Evolutionary conservation across 2,329 filamentous ascomycete species (phyloP).

Genomic region (Talaromyces sp.): DNA sequence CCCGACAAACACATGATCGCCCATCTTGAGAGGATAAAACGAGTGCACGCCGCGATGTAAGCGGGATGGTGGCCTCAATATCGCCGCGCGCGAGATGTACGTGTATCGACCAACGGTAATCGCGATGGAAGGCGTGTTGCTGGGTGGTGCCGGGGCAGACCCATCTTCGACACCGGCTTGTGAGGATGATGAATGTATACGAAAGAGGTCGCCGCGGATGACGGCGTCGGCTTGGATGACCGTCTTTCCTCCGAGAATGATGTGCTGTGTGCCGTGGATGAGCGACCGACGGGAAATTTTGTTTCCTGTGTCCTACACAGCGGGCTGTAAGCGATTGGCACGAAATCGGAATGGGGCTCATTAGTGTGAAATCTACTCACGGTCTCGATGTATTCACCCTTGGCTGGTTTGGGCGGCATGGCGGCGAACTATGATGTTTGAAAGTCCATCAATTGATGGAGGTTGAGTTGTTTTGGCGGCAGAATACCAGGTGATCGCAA

Average conservation of each 20-base stretch:
- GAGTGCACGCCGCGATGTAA: conserved; percentile 63
- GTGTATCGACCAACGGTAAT: conserved; percentile 90
- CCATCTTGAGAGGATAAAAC: conserved; percentile 70
- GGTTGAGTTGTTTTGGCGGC: not conserved
- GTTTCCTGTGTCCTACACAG: conserved; percentile 84
- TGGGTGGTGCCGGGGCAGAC: conserved; percentile 19
- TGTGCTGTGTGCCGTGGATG: conserved; percentile 93
- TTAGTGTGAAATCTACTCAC: conserved; percentile 46
- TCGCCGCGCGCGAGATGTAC: conserved; percentile 72
- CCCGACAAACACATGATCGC: conserved; percentile 90
- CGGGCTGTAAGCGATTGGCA: not conserved
- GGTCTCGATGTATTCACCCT: conserved; percentile 95
- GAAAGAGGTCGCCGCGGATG: conserved; percentile 82
- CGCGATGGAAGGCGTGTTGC: conserved; percentile 36
- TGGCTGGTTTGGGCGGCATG: conserved; percentile 73
- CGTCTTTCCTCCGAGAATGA: conserved; percentile 92
- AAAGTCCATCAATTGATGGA: not conserved
- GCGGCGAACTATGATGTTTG: not conserved
- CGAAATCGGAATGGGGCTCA: conserved; percentile 7
- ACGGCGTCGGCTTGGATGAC: conserved; percentile 94
- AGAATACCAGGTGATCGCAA: not conserved
- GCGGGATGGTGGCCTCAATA: conserved; percentile 77
- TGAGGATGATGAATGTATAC: conserved; percentile 37
- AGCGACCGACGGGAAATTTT: conserved; percentile 90
- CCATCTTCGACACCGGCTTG: not conserved